These are phyloP conservation scores for Samsoniella hepiali DNA, from an alignment of 2,329 filamentous ascomycete species.

Conservation along the genomic window DNA sequence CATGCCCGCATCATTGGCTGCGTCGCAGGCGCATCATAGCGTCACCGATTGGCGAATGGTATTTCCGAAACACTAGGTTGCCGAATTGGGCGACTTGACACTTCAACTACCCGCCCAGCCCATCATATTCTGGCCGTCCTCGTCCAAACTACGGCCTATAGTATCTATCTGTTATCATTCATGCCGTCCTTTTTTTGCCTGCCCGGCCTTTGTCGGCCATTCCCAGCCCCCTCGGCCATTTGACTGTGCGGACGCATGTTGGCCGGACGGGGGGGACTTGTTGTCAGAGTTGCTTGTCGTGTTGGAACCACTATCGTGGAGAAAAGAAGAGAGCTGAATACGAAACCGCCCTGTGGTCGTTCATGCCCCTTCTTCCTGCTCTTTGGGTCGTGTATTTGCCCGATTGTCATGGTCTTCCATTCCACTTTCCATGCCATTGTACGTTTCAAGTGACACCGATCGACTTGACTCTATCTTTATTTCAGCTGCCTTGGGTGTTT, in stretches of 20 bases:
- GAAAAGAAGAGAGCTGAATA: background rate
- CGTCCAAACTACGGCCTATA: conserved; percentile 12
- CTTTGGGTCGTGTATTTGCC: background rate
- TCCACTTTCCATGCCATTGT: background rate
- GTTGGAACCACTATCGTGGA: background rate
- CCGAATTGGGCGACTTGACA: conserved; percentile 5
- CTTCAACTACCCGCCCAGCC: background rate
- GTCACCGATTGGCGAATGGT: conserved; percentile 8
- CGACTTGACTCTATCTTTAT: background rate
- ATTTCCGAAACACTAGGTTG: conserved; percentile 6
- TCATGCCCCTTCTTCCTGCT: background rate
- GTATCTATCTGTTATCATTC: background rate
- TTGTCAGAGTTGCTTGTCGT: background rate
- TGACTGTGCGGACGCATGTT: background rate
- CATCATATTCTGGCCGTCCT: background rate
- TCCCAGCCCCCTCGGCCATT: background rate
- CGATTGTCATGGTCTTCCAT: background rate
- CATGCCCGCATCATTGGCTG: background rate
- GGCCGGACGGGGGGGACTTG: background rate
- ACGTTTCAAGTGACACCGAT: background rate
- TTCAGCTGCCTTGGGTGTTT: background rate
- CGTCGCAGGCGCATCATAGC: background rate
- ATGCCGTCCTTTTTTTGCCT: background rate
- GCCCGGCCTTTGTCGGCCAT: background rate
- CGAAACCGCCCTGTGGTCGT: background rate